These are phyloP conservation scores for thale cress (Arabidopsis thaliana) DNA, from an alignment of 345 rosid genomes.

Conservation along the genomic window TAIR10.1 NC_003075.7:11646001-11646500, in stretches of 20 bases:
- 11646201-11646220: conserved; percentile 26
- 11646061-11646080: conserved; percentile 35
- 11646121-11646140: conserved; percentile 34
- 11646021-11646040: conserved; percentile 38
- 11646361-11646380: conserved; percentile 23
- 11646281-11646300: neutral
- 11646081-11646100: conserved; percentile 25
- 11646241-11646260: neutral
- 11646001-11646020: conserved; percentile 32
- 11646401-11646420: conserved; percentile 37
- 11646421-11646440: conserved; percentile 37
- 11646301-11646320: conserved; percentile 32
- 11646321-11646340: conserved; percentile 40
- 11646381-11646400: conserved; percentile 30
- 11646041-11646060: conserved; percentile 24
- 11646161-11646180: conserved; percentile 6
- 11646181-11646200: neutral
- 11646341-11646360: conserved; percentile 37
- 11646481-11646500: conserved; percentile 44
- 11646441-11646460: conserved; percentile 41
- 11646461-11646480: conserved; percentile 41
- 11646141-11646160: conserved; percentile 11
- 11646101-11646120: conserved; percentile 29
- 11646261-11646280: neutral
- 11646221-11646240: neutral